Percentiles rank a stretch among this genome's conserved stretches.
phyloP scores from a whole-genome alignment of 352 stramenopile species.

The Globisporangium cystogenes region DNA sequence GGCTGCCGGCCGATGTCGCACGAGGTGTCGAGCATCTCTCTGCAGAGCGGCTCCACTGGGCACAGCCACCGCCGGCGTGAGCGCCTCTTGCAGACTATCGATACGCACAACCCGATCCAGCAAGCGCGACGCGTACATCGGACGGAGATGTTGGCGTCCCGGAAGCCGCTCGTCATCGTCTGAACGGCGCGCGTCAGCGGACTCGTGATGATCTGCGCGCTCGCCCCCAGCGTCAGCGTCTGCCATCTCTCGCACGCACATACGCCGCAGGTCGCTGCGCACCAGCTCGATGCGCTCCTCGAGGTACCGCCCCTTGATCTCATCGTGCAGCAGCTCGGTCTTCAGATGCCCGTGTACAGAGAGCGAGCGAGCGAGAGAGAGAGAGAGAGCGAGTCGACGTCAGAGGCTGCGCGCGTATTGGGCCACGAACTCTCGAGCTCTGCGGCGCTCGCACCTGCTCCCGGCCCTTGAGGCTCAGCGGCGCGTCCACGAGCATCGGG shows the following conservation, averaged over 20 bases:
- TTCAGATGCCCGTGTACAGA: slow-evolving; percentile 5
- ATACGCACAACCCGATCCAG: not conserved
- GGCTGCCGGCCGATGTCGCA: slow-evolving; percentile 74
- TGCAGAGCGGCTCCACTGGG: slow-evolving; percentile 64
- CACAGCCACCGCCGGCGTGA: not conserved
- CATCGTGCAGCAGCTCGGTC: slow-evolving; percentile 36
- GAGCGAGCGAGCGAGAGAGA: no score
- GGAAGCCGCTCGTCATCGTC: slow-evolving; percentile 65
- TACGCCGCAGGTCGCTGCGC: not conserved
- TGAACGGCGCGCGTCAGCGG: slow-evolving; percentile 80
- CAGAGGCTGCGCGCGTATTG: no score
- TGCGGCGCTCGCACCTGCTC: slow-evolving; percentile 45
- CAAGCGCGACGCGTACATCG: slow-evolving; percentile 23
- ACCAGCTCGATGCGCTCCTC: slow-evolving; percentile 72
- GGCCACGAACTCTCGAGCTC: no score
- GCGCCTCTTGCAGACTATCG: not conserved
- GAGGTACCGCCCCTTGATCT: slow-evolving; percentile 29
- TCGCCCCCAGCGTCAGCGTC: not conserved
- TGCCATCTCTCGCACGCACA: not conserved
- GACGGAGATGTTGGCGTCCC: slow-evolving; percentile 43
- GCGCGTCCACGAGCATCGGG: slow-evolving; percentile 82
- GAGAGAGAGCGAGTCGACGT: no score
- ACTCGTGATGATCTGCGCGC: slow-evolving; percentile 66
- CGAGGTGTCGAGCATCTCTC: slow-evolving; percentile 82
- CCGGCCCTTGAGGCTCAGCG: slow-evolving; percentile 63